These are phyloP conservation scores for Puccinia horiana DNA, from an alignment of 1,284 basidiomycete genomes.

Conservation along the genomic window DNA sequence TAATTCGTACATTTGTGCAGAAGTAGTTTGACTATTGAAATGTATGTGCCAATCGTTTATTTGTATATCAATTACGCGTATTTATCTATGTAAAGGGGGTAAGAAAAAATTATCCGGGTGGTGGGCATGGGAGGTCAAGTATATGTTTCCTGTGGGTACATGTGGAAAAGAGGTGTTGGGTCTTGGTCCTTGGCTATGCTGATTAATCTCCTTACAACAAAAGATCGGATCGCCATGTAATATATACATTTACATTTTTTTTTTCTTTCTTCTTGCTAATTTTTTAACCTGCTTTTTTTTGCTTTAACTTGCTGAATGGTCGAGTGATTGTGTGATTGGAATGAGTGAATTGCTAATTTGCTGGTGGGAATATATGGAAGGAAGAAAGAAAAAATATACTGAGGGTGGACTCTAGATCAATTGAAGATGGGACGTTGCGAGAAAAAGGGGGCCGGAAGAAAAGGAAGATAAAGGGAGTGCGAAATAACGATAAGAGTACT, in stretches of 20 bases:
- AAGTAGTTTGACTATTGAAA: not conserved
- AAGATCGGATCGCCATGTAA: not conserved
- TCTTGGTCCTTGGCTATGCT: not conserved
- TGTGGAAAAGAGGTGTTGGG: not conserved
- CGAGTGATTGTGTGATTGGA: not conserved
- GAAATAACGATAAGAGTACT: slow-evolving; percentile 6
- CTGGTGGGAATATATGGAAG: not conserved
- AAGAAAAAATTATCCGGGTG: not conserved
- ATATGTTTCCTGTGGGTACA: not conserved
- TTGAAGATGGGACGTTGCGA: no score
- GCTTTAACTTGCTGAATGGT: not conserved
- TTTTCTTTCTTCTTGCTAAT: not conserved
- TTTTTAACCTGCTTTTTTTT: not conserved
- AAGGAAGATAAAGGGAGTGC: not conserved
- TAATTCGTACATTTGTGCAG: no score
- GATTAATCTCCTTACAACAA: not conserved
- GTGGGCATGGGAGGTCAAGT: not conserved
- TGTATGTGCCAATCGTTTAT: not conserved
- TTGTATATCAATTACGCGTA: not conserved
- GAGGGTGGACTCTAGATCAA: no score
- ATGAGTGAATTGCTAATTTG: not conserved
- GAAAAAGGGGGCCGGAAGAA: not conserved
- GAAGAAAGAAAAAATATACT: not conserved
- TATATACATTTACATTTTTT: slow-evolving; percentile 3
- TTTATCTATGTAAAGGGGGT: not conserved